Conservation (phyloP, 2,329 filamentous ascomycete genomes). For the Anisogramma anomala region DNA sequence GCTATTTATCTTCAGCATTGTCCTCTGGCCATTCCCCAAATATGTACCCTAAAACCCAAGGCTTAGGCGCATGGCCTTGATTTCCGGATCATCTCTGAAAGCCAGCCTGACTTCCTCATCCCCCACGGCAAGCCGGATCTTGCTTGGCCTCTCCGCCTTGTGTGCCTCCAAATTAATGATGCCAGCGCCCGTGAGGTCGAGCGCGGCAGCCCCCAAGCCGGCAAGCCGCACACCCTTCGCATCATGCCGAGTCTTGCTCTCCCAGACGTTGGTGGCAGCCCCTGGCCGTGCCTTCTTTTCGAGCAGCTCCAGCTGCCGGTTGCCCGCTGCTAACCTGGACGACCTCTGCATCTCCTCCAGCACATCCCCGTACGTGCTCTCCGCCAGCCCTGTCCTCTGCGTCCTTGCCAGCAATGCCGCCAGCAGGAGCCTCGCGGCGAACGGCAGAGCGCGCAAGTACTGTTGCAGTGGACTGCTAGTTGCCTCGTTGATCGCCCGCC, state of each 20-base stretch:
- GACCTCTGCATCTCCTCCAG: slow-evolving; percentile 73
- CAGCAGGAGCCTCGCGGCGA: slow-evolving; percentile 75
- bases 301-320: slow-evolving; percentile 50
- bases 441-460: slow-evolving; percentile 69
- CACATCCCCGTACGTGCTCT: slow-evolving; percentile 81
- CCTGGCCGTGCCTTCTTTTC: slow-evolving; percentile 16
- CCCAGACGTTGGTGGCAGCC: slow-evolving; percentile 2
- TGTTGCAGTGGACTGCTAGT: slow-evolving; percentile 88
- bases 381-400: slow-evolving; percentile 71
- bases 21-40: too few species aligned
- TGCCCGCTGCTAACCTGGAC: slow-evolving; percentile 47
- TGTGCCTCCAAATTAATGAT: slow-evolving; percentile 74
- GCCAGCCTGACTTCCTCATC: slow-evolving; percentile 87
- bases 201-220: slow-evolving; percentile 47
- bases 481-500: slow-evolving; percentile 87
- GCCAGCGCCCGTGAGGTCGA: slow-evolving; percentile 77
- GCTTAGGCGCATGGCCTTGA: slow-evolving; percentile 70
- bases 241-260: slow-evolving; percentile 7
- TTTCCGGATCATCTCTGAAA: slow-evolving; percentile 76
- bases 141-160: slow-evolving; percentile 73
- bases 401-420: slow-evolving; percentile 69
- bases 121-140: slow-evolving; percentile 73
- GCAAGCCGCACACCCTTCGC: slow-evolving; percentile 18
- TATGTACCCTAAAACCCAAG: slow-evolving; percentile 17
- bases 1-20: too few species aligned